Conservation (phyloP, 495 filamentous ascomycete genomes). For the Aspergillus cristatus region DNA sequence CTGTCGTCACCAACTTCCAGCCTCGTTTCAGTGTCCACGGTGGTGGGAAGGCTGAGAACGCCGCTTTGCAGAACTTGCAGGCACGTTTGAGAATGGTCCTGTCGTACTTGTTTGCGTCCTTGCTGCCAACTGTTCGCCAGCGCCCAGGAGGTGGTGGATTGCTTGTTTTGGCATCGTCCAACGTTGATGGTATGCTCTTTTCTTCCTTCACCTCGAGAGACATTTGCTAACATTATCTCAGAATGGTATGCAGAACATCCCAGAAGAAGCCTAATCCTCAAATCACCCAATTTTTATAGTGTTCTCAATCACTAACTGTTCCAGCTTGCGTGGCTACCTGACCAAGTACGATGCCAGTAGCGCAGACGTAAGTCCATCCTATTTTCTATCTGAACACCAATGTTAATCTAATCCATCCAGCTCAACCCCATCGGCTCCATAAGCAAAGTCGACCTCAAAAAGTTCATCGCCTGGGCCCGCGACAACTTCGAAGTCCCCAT, state of each 20-base stretch:
- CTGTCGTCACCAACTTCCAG: slow-evolving; percentile 41
- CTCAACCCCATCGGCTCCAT: slow-evolving; percentile 66
- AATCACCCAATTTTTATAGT: neutral
- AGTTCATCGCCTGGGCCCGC: slow-evolving; percentile 62
- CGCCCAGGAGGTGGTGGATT: slow-evolving; percentile 46
- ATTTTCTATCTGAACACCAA: neutral
- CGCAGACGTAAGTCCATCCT: slow-evolving; percentile 37
- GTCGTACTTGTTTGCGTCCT: slow-evolving; percentile 63
- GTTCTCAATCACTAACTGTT: neutral
- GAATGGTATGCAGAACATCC: slow-evolving; percentile 20
- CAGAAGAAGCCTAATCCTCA: neutral
- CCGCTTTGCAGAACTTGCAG: slow-evolving; percentile 76
- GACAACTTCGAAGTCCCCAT: slow-evolving; percentile 59
- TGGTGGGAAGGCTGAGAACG: slow-evolving; percentile 49
- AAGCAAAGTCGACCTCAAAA: slow-evolving; percentile 64
- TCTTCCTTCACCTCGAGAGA: neutral
- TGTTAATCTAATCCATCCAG: slow-evolving; percentile 3
- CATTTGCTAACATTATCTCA: slow-evolving; percentile 10
- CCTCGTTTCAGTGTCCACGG: slow-evolving; percentile 64
- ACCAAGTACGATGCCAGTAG: slow-evolving; percentile 61
- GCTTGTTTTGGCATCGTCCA: slow-evolving; percentile 56
- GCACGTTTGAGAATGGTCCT: slow-evolving; percentile 73
- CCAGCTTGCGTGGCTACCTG: slow-evolving; percentile 55
- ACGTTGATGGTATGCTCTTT: slow-evolving; percentile 35
- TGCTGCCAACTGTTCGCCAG: slow-evolving; percentile 50